Evolutionary conservation across 108 stramenopile species (phyloP).

Genomic region (Skeletonema menzelii): DNA sequence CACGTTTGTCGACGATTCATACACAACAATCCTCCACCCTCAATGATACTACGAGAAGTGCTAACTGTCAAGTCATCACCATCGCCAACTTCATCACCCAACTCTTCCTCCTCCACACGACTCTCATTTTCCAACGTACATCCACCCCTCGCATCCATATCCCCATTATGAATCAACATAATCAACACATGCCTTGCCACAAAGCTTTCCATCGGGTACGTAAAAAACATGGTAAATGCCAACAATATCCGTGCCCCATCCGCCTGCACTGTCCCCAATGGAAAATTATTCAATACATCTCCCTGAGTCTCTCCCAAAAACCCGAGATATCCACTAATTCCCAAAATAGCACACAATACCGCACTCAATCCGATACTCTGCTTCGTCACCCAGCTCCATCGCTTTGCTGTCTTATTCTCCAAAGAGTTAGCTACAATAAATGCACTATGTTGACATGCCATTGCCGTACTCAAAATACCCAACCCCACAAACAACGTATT

Average conservation of each 20-base stretch:
- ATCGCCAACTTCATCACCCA: constrained; percentile 12
- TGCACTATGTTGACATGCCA: constrained; percentile 88
- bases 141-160: constrained; percentile 61
- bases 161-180: constrained; percentile 66
- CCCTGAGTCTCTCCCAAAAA: constrained; percentile 76
- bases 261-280: constrained; percentile 48
- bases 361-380: constrained; percentile 51
- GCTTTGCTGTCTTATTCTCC: constrained; percentile 44
- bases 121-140: constrained; percentile 20
- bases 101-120: constrained; percentile 30
- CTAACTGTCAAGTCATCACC: not conserved
- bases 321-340: constrained; percentile 75
- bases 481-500: constrained; percentile 79
- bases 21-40: constrained; percentile 39
- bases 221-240: constrained; percentile 87
- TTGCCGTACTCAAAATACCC: constrained; percentile 77
- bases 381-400: constrained; percentile 70
- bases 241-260: constrained; percentile 63
- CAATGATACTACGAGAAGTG: constrained; percentile 14
- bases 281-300: constrained; percentile 83
- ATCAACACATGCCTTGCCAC: constrained; percentile 80
- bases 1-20: constrained; percentile 52
- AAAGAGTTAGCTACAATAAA: constrained; percentile 76
- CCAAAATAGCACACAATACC: constrained; percentile 58
- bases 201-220: constrained; percentile 81